Evolutionary conservation across 2,329 filamentous ascomycete species (phyloP).

Genomic region (Pezicula neosporulosa): DNA sequence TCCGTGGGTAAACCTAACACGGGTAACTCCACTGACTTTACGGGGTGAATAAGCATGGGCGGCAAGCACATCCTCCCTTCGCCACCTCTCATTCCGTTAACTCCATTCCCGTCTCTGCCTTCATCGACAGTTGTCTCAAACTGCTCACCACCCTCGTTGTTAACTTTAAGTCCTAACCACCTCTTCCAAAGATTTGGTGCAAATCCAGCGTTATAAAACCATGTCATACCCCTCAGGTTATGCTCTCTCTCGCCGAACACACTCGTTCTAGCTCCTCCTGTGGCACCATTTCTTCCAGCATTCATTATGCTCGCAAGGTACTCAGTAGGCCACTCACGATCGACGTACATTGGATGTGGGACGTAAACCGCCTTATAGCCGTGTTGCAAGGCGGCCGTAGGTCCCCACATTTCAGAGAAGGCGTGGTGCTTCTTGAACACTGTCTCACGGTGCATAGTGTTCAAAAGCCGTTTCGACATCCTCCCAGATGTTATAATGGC

Average conservation of each 20-base stretch:
- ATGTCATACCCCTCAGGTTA: constrained; percentile 81
- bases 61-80: constrained; percentile 90
- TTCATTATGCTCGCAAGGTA: constrained; percentile 81
- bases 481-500: constrained; percentile 87
- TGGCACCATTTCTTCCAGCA: constrained; percentile 69
- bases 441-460: constrained; percentile 89
- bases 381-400: constrained; percentile 82
- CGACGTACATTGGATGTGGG: constrained; percentile 84
- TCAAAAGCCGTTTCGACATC: constrained; percentile 74
- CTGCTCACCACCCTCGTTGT: constrained; percentile 75
- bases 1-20: constrained; percentile 20
- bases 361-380: constrained; percentile 90
- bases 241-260: constrained; percentile 84
- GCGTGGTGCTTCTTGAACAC: constrained; percentile 81
- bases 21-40: constrained; percentile 68
- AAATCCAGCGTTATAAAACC: constrained; percentile 89
- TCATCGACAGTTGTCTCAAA: constrained; percentile 61
- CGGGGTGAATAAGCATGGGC: constrained; percentile 83
- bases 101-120: constrained; percentile 30
- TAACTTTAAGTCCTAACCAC: constrained; percentile 80
- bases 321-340: constrained; percentile 78
- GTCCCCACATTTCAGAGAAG: constrained; percentile 96
- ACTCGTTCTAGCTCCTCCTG: constrained; percentile 68
- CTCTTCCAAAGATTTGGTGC: constrained; percentile 76
- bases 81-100: constrained; percentile 53